These are phyloP conservation scores for Lactifluus echinatus DNA, from an alignment of 768 basidiomycete species.

Conservation along the genomic window DNA sequence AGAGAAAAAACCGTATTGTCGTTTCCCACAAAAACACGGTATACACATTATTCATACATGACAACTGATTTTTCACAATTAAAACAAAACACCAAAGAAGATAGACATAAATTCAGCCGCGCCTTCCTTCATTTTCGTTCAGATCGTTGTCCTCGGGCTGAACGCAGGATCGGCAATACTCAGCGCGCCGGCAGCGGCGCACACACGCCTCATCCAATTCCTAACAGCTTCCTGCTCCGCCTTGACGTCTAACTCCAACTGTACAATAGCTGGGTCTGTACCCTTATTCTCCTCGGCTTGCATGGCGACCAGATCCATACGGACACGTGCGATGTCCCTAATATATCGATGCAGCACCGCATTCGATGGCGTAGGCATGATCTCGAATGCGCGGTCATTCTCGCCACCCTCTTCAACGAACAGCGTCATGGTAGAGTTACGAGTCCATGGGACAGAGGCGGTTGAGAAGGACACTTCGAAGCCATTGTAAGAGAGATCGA, in stretches of 20 bases:
- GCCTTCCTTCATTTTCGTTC: too few relatives aligned
- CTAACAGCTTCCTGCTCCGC: conserved; percentile 3
- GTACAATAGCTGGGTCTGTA: background rate
- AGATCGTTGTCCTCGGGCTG: conserved; percentile 10
- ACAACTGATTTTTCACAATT: too few relatives aligned
- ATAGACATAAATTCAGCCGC: too few relatives aligned
- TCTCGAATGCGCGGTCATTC: background rate
- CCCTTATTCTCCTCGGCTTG: background rate
- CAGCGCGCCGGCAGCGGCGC: conserved; percentile 4
- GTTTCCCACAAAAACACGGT: too few relatives aligned
- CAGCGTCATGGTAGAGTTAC: background rate
- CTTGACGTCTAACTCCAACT: background rate
- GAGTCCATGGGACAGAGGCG: background rate
- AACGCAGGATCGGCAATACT: conserved; percentile 11
- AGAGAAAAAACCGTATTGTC: too few relatives aligned
- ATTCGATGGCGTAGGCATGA: conserved; percentile 6
- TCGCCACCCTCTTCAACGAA: background rate
- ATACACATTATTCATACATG: too few relatives aligned
- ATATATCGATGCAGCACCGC: conserved; percentile 7
- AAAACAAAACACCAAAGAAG: too few relatives aligned
- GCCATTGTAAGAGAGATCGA: conserved; percentile 11
- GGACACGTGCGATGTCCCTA: conserved; percentile 7
- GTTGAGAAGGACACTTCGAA: conserved; percentile 12
- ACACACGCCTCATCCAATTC: conserved; percentile 6
- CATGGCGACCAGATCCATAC: conserved; percentile 3